phyloP scores from a whole-genome alignment of 805 yeast genomes.

The Ogataea polymorpha region DNA sequence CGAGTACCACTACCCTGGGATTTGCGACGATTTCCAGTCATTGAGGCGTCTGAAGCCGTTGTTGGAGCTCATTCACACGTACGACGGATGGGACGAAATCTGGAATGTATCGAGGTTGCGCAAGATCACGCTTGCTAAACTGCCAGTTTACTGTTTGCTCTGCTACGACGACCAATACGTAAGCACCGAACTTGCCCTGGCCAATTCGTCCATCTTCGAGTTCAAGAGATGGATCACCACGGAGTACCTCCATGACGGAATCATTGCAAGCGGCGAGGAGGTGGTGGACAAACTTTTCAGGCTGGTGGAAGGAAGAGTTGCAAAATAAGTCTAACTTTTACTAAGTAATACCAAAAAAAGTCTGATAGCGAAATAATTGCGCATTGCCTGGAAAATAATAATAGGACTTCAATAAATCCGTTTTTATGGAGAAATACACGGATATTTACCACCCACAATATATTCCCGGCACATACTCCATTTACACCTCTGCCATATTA shows the following conservation, averaged over 20 bases:
- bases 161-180: slow-evolving; percentile 52
- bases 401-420: background rate
- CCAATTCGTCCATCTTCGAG: slow-evolving; percentile 21
- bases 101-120: slow-evolving; percentile 26
- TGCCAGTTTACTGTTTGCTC: slow-evolving; percentile 49
- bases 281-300: slow-evolving; percentile 40
- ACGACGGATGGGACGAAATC: slow-evolving; percentile 27
- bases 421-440: slow-evolving; percentile 34
- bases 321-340: background rate
- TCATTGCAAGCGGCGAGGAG: slow-evolving; percentile 39
- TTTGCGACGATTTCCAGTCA: slow-evolving; percentile 47
- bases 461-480: slow-evolving; percentile 56
- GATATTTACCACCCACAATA: slow-evolving; percentile 38
- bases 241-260: slow-evolving; percentile 51
- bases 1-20: slow-evolving; percentile 52
- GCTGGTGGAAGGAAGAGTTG: background rate
- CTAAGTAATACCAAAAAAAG: background rate
- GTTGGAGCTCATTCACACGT: slow-evolving; percentile 36
- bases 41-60: slow-evolving; percentile 38
- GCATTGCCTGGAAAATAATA: background rate
- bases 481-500: slow-evolving; percentile 40
- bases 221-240: slow-evolving; percentile 42
- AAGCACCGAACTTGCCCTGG: slow-evolving; percentile 39
- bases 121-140: slow-evolving; percentile 10
- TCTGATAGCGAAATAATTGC: background rate